Conservation (phyloP, 345 rosid species). For the Eucalyptus coolabah region DNA sequence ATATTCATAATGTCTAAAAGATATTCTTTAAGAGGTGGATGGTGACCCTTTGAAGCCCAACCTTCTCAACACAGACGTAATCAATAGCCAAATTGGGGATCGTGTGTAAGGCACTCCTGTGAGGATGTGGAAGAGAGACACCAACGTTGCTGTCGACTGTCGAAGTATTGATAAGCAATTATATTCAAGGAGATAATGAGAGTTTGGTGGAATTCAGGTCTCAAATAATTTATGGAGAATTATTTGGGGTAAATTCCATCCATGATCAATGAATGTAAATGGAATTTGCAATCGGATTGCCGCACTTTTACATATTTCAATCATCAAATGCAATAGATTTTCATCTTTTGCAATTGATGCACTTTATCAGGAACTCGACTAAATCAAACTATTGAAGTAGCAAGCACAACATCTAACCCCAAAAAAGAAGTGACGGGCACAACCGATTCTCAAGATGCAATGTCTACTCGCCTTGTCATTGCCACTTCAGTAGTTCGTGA, state of each 20-base stretch:
- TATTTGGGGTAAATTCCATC: not conserved
- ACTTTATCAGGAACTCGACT: not conserved
- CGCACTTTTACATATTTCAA: not conserved
- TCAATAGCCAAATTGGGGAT: not conserved
- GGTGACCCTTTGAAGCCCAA: not conserved
- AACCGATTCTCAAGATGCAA: not conserved
- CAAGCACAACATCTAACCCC: not conserved
- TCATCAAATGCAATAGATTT: not conserved
- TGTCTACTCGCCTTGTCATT: not conserved
- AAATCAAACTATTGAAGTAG: not conserved
- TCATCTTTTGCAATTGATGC: not conserved
- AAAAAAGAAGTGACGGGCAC: not conserved
- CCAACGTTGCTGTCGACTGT: not conserved
- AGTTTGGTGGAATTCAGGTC: not conserved
- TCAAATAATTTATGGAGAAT: not conserved
- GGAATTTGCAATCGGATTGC: not conserved
- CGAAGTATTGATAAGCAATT: not conserved
- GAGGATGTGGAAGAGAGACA: not conserved
- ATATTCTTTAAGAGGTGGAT: not conserved
- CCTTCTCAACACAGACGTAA: not conserved
- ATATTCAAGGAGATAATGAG: not conserved
- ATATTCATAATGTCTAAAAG: not conserved
- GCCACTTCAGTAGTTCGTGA: not conserved
- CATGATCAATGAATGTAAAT: not conserved
- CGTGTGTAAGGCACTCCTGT: not conserved